These are phyloP conservation scores for Barnettozyma populi DNA, from an alignment of 805 yeast species.

Conservation along the genomic window DNA sequence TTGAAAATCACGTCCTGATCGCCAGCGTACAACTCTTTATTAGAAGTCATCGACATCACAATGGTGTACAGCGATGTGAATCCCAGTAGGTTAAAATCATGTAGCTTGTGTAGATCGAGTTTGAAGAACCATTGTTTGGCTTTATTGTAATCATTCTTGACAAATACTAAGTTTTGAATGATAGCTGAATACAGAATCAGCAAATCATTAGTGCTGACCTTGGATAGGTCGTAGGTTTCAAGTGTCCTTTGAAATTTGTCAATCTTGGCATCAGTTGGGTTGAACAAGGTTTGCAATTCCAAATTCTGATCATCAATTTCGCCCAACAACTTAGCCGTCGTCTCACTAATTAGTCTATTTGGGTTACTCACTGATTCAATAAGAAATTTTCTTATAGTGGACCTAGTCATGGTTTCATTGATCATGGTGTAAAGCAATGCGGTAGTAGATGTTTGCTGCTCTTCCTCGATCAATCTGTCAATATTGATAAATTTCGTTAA, in stretches of 20 bases:
- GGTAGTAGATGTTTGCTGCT: conserved; percentile 14
- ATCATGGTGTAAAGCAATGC: conserved; percentile 16
- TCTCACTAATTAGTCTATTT: conserved; percentile 18
- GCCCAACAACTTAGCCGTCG: conserved; percentile 8
- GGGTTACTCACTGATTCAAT: conserved; percentile 16
- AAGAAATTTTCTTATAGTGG: conserved; percentile 22
- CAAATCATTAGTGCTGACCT: conserved; percentile 20
- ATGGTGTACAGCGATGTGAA: conserved; percentile 27
- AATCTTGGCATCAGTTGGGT: conserved; percentile 25
- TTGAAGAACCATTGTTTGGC: conserved; percentile 24
- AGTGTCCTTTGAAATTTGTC: conserved; percentile 16
- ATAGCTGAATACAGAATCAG: conserved; percentile 25
- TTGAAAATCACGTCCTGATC: conserved; percentile 18
- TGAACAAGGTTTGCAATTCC: conserved; percentile 25
- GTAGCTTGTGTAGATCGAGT: conserved; percentile 14
- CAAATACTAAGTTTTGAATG: conserved; percentile 24
- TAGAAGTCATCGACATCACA: conserved; percentile 19
- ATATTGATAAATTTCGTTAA: conserved; percentile 16
- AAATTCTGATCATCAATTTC: conserved; percentile 17
- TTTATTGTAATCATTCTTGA: conserved; percentile 19
- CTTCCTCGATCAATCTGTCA: conserved; percentile 16
- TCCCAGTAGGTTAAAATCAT: conserved; percentile 23
- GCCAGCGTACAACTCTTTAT: conserved; percentile 10
- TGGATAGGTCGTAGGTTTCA: conserved; percentile 17
- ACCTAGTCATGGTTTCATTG: conserved; percentile 20